phyloP scores from a whole-genome alignment of 371 early-diverging fungal species.

The Basidiobolus meristosporus region DNA sequence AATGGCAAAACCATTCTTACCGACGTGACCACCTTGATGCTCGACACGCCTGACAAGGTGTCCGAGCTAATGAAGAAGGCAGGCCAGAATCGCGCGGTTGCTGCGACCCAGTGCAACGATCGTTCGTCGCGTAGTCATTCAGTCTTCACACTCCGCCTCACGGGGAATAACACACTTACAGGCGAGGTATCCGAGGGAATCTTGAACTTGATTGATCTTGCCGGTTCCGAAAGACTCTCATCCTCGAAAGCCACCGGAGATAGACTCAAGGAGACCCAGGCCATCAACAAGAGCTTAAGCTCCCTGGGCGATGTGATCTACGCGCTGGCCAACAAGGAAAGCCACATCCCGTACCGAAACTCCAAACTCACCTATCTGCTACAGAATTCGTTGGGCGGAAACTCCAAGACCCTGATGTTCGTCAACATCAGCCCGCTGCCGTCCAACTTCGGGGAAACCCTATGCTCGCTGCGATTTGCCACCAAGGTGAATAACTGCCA shows the following conservation, averaged over 20 bases:
- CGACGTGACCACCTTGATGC: conserved; percentile 37
- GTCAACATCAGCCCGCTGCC: conserved; percentile 81
- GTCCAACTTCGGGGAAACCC: conserved; percentile 61
- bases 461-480: conserved; percentile 92
- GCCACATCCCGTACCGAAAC: conserved; percentile 92
- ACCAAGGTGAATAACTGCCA: conserved; percentile 73
- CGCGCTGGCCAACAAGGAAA: conserved; percentile 66
- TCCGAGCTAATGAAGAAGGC: conserved; percentile 50
- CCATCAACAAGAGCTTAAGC: conserved; percentile 92
- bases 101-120: conserved; percentile 85
- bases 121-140: conserved; percentile 89
- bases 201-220: conserved; percentile 89
- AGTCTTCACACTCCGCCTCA: conserved; percentile 70
- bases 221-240: conserved; percentile 90
- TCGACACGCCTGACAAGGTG: conserved; percentile 54
- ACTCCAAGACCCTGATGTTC: conserved; percentile 97
- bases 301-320: conserved; percentile 89
- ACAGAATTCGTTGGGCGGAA: conserved; percentile 82
- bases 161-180: conserved; percentile 49
- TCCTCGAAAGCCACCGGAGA: conserved; percentile 80
- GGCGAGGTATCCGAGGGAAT: conserved; percentile 51
- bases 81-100: conserved; percentile 66
- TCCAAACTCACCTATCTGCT: conserved; percentile 88
- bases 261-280: conserved; percentile 85
- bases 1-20: conserved; percentile 62